A percentile compares a stretch with the other conserved stretches of the same genome.
Evolutionary conservation across 345 rosid species (phyloP).

Genomic region (Hibiscus tridactylites): DNA sequence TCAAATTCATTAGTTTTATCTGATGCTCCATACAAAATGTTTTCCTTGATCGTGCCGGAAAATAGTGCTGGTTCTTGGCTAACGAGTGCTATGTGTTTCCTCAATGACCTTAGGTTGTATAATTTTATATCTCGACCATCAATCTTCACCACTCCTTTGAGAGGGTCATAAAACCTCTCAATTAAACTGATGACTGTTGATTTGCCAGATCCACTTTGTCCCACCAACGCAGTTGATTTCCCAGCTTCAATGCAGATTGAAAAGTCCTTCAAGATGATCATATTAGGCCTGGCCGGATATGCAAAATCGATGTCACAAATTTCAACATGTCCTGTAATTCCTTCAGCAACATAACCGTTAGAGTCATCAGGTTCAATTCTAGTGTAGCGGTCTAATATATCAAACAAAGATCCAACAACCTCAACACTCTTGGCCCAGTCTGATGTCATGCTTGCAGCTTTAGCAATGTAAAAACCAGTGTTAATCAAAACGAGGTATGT

Average conservation of each 20-base stretch:
- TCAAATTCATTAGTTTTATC: conserved; percentile 31
- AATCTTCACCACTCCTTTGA: conserved; percentile 31
- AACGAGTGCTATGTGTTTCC: conserved; percentile 53
- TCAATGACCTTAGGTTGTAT: conserved; percentile 33
- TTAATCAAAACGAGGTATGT: neutral
- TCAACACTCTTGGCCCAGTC: neutral
- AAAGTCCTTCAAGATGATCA: conserved; percentile 38
- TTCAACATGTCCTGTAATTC: conserved; percentile 38
- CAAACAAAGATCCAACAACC: neutral
- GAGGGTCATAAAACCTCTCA: conserved; percentile 55
- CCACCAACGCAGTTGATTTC: conserved; percentile 64
- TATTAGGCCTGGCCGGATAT: conserved; percentile 48
- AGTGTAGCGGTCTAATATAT: conserved; percentile 27
- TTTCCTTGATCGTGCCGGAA: conserved; percentile 35
- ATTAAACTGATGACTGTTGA: conserved; percentile 57
- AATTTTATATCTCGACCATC: conserved; percentile 30
- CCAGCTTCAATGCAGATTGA: conserved; percentile 42
- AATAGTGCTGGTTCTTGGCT: conserved; percentile 62
- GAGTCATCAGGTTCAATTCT: conserved; percentile 48
- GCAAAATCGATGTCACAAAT: conserved; percentile 38
- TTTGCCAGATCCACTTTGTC: conserved; percentile 68
- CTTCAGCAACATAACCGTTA: conserved; percentile 27
- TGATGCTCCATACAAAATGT: conserved; percentile 21
- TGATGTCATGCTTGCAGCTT: conserved; percentile 7
- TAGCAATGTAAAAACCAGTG: neutral